A percentile compares a stretch with the other conserved stretches of the same genome.
These are phyloP conservation scores for Boletales sp. DNA, from an alignment of 768 basidiomycete genomes.

Conservation along the genomic window DNA sequence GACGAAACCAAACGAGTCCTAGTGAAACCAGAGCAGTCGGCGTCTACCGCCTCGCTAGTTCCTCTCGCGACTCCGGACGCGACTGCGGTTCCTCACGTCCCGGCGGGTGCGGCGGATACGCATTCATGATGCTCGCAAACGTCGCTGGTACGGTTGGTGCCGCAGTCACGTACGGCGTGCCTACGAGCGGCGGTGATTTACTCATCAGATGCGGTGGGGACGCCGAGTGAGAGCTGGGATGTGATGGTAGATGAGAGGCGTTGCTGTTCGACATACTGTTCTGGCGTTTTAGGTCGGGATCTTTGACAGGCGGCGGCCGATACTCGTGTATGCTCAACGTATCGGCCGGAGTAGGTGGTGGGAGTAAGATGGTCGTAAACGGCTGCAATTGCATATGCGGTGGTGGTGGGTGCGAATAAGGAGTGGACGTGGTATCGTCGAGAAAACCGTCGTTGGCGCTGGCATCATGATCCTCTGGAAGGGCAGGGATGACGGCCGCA, in stretches of 20 bases:
- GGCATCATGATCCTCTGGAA: slow-evolving; percentile 69
- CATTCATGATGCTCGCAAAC: slow-evolving; percentile 69
- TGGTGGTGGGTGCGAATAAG: slow-evolving; percentile 19
- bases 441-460: slow-evolving; percentile 23
- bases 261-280: neutral
- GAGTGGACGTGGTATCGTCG: slow-evolving; percentile 18
- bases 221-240: slow-evolving; percentile 14
- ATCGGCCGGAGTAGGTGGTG: slow-evolving; percentile 24
- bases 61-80: slow-evolving; percentile 27
- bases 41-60: slow-evolving; percentile 15
- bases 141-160: slow-evolving; percentile 44
- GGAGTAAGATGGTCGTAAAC: slow-evolving; percentile 30
- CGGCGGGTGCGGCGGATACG: slow-evolving; percentile 44
- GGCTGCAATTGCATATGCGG: slow-evolving; percentile 21
- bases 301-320: slow-evolving; percentile 24
- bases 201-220: slow-evolving; percentile 21
- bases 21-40: neutral
- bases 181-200: too few relatives aligned
- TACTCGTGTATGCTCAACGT: slow-evolving; percentile 32
- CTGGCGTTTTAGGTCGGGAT: slow-evolving; percentile 18
- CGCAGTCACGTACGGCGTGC: slow-evolving; percentile 12
- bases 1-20: slow-evolving; percentile 2
- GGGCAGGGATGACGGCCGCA: slow-evolving; percentile 75
- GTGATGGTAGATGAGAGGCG: slow-evolving; percentile 11
- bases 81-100: slow-evolving; percentile 22